Evolutionary conservation across 2,329 filamentous ascomycete species (phyloP).

Genomic region (Mycosphaerella arachidis): DNA sequence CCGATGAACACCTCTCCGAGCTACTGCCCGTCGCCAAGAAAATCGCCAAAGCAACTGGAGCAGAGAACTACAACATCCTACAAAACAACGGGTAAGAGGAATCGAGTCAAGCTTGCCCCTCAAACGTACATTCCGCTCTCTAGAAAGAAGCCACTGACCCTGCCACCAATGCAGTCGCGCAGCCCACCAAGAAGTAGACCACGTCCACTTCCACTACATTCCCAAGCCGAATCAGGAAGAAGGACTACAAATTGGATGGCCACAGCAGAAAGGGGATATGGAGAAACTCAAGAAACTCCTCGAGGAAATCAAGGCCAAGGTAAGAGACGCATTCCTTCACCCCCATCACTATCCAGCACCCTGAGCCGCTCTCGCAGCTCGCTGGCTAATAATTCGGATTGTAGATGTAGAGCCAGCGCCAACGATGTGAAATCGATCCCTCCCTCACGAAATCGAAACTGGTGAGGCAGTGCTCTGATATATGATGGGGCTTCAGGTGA

Average conservation of each 20-base stretch:
- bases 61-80: conserved; percentile 82
- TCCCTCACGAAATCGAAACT: too few relatives aligned
- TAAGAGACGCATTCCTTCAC: conserved; percentile 47
- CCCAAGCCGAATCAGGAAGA: conserved; percentile 84
- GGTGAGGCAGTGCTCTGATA: too few relatives aligned
- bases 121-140: not conserved
- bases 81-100: conserved; percentile 71
- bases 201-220: conserved; percentile 92
- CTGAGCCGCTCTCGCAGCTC: too few relatives aligned
- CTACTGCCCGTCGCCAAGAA: conserved; percentile 85
- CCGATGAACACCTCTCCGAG: conserved; percentile 79
- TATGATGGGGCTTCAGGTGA: too few relatives aligned
- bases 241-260: conserved; percentile 78
- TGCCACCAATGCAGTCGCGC: conserved; percentile 49
- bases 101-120: too few relatives aligned
- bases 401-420: too few relatives aligned
- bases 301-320: conserved; percentile 85
- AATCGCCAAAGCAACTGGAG: conserved; percentile 70
- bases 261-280: conserved; percentile 70
- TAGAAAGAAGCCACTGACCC: not conserved
- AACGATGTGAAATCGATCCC: too few relatives aligned
- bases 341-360: too few relatives aligned
- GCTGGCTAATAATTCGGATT: too few relatives aligned
- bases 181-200: conserved; percentile 88
- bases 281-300: conserved; percentile 72